Conservation (phyloP, 345 rosid species). For the Populus davidiana region DNA sequence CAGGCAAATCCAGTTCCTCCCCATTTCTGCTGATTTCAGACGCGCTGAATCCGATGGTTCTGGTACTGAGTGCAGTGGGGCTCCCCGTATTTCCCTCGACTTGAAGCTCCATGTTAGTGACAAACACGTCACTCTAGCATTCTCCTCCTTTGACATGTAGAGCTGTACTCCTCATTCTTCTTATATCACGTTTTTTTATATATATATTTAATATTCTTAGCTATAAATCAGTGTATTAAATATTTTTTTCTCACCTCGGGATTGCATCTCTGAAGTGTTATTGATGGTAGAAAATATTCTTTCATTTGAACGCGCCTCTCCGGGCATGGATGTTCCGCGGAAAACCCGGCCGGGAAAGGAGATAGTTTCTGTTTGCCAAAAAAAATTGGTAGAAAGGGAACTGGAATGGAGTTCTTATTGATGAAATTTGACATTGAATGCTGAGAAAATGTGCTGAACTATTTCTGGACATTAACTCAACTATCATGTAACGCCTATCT, state of each 20-base stretch:
- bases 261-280: not conserved
- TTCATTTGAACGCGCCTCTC: too few species aligned
- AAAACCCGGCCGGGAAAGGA: too few species aligned
- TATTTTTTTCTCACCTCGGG: not conserved
- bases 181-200: not conserved
- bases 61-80: conserved; percentile 53
- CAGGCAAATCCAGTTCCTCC: conserved; percentile 56
- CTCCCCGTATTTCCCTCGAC: conserved; percentile 61
- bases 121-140: conserved; percentile 70
- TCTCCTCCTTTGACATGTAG: not conserved
- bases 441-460: not conserved
- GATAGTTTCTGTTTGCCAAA: too few species aligned
- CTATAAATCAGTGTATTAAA: not conserved
- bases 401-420: not conserved
- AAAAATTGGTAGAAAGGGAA: not conserved
- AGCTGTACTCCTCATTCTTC: not conserved
- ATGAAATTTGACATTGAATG: not conserved
- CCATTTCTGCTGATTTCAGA: conserved; percentile 57
- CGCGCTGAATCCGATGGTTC: conserved; percentile 80
- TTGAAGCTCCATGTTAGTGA: conserved; percentile 58
- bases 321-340: too few species aligned
- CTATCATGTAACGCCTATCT: too few species aligned
- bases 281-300: too few species aligned
- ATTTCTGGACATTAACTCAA: not conserved
- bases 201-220: not conserved